Conservation (phyloP, 1,139 yeast species). For the Diutina rugosa region DNA sequence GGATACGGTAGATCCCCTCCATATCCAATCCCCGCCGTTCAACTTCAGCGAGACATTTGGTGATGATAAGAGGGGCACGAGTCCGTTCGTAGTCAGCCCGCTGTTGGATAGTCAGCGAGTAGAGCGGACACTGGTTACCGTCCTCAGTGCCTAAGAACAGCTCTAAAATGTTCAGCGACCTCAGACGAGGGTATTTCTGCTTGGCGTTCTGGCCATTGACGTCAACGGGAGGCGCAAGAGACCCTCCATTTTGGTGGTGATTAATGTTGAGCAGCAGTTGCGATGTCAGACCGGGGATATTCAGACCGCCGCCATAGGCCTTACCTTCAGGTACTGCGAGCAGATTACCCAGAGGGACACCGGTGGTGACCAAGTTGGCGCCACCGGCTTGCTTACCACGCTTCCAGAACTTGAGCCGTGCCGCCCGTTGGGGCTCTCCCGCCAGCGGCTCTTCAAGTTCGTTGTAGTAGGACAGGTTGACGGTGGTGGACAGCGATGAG, state of each 20-base stretch:
- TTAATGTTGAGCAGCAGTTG: neutral
- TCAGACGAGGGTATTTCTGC: slow-evolving; percentile 21
- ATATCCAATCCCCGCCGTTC: slow-evolving; percentile 57
- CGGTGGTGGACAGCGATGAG: neutral
- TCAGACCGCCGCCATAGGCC: neutral
- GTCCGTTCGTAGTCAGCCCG: slow-evolving; percentile 50
- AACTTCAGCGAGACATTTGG: slow-evolving; percentile 66
- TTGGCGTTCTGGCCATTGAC: neutral
- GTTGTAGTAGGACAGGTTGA: neutral
- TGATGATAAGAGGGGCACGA: slow-evolving; percentile 55
- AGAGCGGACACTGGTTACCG: slow-evolving; percentile 17
- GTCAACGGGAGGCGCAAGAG: neutral
- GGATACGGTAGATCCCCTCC: slow-evolving; percentile 87
- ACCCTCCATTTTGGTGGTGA: neutral
- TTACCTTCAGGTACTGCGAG: neutral
- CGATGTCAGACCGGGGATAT: neutral
- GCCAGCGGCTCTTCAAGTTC: neutral
- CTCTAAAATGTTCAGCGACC: slow-evolving; percentile 36
- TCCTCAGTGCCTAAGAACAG: slow-evolving; percentile 11
- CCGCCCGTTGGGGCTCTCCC: neutral
- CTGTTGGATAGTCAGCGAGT: slow-evolving; percentile 39
- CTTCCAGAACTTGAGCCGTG: neutral
- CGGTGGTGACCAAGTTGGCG: slow-evolving; percentile 3
- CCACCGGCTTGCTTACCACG: neutral
- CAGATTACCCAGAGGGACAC: neutral